Evolutionary conservation across 805 yeast genomes (phyloP), one percentile per base, ranked within the genome.

Genomic region (Millerozyma acaciae): DNA sequence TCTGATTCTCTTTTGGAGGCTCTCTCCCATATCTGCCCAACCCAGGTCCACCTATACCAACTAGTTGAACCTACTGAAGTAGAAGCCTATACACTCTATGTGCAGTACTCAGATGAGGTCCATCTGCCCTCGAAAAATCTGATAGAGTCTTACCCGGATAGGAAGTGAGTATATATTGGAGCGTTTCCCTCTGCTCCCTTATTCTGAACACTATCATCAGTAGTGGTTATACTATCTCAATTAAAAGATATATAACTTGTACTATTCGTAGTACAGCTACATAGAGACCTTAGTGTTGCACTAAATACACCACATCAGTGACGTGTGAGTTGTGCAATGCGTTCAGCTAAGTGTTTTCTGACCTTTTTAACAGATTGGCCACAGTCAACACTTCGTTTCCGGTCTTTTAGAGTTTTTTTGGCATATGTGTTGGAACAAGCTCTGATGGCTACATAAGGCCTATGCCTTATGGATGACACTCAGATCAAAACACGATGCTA

Each of bases 141-240:
- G 10, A 19, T 13, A 26, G 10, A 9, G 15, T 5, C 26, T 39
- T 39, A 39, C 44, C 47, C 43, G 48, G 39, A 10, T 28, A 13
- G 9, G 20, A 9, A 20, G 27, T 30, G 8, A 38, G 39, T 61
- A 60, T 62, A 63, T 51, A 64, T 44, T 43, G 22, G 16, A 38
- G 39, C 30, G 15, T 35, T 41, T 51, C 54, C 63, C 57, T 44
- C 33, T 36, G 50, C 49, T 47, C 60, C 59, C 56, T 53, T 49
- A 47, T 60, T 42, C 47, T 51, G 50, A 50, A 52, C 45, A 38
- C 47, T 45, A 73, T 68, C 84, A 78, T 78, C 82, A 76, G 85
- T 78, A 78, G 85, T 76, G 84, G 84, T 77, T 78, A 77, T 78
- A 76, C 84, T 78, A 78, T 74, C 75, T 72, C n/a, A 77, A 64